Base-by-base conservation (phyloP, 2,329 filamentous ascomycete species). In the Coniochaeta sp. region DNA sequence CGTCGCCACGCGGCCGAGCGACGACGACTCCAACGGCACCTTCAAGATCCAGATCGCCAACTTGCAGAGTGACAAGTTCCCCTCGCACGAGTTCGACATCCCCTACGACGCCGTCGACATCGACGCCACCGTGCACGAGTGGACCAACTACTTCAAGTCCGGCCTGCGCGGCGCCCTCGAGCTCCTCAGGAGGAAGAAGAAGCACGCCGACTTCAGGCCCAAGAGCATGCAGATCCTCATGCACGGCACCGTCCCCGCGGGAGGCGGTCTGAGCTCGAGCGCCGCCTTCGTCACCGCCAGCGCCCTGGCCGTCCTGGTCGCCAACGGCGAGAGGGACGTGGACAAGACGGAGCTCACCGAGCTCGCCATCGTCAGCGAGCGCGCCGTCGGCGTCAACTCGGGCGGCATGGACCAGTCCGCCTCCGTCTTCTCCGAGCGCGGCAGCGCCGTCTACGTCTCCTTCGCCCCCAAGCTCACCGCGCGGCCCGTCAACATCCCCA, bases 91-190 rank as follows among this genome's bases (percentile, higher is more conserved):
- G 67, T 96, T 97, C 71, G 81, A 86, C 54, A 81, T 97, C 9
- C 84, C 89, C 1, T 70, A 76, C 33, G 79, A 81, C 63, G 79
- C 81, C 12, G 81, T 93, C n/a, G 83, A 89, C 24, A 96, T 99
- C 68, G 92, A 98, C 73, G 84, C 91, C 8, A 87, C 86, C 19
- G 84, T 89, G 66, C 89, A 96, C 66, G 92, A 97, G 76, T 99
- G 95, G 95, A 90, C 91, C 61, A 99, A 98, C 73, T 99, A 99
- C 81, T 98, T 99, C 84, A 96, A 95, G 77, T 90, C 91, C 59
- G 95, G 95, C 0, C 79, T 98, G 57, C 81, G 85, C 38, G 95
- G 93, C 33, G 93, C 93, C 0, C 76, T 96, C 60, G 84, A 90
- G 67, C 80, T 96, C 62, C 78, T 99, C 64, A 82, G 85, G 71